phyloP scores from a whole-genome alignment of 345 rosid species.

The Crucihimalaya himalaica region DNA sequence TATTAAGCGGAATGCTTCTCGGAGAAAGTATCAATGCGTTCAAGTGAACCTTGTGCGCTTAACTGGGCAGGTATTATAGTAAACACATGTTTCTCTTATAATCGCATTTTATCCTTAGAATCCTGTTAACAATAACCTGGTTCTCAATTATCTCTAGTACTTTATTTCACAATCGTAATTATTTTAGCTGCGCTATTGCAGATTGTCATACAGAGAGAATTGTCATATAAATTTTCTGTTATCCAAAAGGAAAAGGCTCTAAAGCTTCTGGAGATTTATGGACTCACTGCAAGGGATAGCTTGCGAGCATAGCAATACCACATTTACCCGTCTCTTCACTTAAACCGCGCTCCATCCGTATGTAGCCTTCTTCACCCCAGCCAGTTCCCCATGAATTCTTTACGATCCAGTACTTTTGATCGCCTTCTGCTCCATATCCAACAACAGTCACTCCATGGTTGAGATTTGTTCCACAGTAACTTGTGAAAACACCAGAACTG shows the following conservation, averaged over 20 bases:
- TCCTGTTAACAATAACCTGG: not conserved
- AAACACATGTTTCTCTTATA: conserved; percentile 11
- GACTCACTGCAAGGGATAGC: conserved; percentile 65
- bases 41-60: not conserved
- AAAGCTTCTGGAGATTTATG: conserved; percentile 18
- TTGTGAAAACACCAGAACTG: conserved; percentile 59
- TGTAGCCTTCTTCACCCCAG: conserved; percentile 90
- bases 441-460: conserved; percentile 80
- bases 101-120: conserved; percentile 2
- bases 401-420: conserved; percentile 71
- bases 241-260: conserved; percentile 20
- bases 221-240: not conserved
- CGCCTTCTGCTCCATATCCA: conserved; percentile 64
- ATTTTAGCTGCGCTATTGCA: conserved; percentile 37
- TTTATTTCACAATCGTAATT: conserved; percentile 19
- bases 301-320: conserved; percentile 76
- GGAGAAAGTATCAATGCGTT: not conserved
- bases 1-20: not conserved
- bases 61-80: conserved; percentile 12
- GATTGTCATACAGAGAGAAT: conserved; percentile 32
- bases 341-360: conserved; percentile 57
- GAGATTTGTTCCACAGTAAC: conserved; percentile 60
- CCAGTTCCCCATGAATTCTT: conserved; percentile 87
- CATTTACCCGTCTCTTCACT: conserved; percentile 52
- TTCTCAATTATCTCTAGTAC: conserved; percentile 26